phyloP scores from a whole-genome alignment of 2,329 filamentous ascomycete genomes.

The Aspergillus sp. region DNA sequence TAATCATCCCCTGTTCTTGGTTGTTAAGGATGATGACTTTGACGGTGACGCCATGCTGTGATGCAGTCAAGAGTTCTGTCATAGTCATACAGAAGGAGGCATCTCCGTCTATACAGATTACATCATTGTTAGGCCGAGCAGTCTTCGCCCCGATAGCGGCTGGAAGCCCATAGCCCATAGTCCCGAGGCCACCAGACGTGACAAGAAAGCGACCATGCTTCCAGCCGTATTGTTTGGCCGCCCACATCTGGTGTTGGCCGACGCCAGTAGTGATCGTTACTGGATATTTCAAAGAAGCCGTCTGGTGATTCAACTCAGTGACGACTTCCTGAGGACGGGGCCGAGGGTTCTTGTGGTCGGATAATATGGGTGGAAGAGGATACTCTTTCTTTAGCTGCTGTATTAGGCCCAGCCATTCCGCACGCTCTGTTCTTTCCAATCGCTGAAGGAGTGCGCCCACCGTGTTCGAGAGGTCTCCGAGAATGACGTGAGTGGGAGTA shows the following conservation, averaged over 20 bases:
- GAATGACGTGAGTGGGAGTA: conserved; percentile 86
- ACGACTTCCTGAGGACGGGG: conserved; percentile 75
- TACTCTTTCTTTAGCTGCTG: conserved; percentile 82
- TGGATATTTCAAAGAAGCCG: conserved; percentile 70
- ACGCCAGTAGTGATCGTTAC: conserved; percentile 90
- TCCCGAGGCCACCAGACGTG: conserved; percentile 88
- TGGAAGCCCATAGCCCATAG: conserved; percentile 94
- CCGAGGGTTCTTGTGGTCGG: background rate
- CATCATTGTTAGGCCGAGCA: conserved; percentile 71
- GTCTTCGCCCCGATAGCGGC: conserved; percentile 93
- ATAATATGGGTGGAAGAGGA: conserved; percentile 66
- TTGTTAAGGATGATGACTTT: background rate
- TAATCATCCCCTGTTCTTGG: background rate
- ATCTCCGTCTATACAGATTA: conserved; percentile 93
- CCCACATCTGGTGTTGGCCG: conserved; percentile 98
- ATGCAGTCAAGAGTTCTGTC: background rate
- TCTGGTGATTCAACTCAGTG: conserved; percentile 79
- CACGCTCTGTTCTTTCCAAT: conserved; percentile 66
- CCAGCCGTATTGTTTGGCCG: conserved; percentile 92
- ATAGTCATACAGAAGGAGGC: conserved; percentile 72
- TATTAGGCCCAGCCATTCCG: conserved; percentile 85
- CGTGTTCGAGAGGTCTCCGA: conserved; percentile 83
- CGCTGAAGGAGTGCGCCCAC: conserved; percentile 70
- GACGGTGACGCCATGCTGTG: background rate
- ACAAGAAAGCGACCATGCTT: conserved; percentile 86